These are phyloP conservation scores for Rosellinia necatrix DNA, from an alignment of 2,329 filamentous ascomycete genomes.

Conservation along the genomic window DNA sequence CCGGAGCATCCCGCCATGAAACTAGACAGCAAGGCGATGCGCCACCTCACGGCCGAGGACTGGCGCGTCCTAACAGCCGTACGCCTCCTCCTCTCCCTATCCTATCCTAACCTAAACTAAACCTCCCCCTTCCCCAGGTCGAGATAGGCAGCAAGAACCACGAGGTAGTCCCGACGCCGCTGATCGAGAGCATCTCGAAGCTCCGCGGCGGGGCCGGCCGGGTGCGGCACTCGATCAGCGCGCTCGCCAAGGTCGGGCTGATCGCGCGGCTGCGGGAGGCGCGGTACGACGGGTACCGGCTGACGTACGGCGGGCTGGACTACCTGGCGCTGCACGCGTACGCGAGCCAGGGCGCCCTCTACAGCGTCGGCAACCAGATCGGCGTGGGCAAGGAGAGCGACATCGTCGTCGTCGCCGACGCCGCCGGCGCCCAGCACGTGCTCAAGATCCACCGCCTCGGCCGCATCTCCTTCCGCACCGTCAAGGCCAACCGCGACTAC, in stretches of 20 bases:
- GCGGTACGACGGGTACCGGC: slow-evolving; percentile 94
- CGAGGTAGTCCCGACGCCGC: slow-evolving; percentile 88
- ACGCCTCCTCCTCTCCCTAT: slow-evolving; percentile 46
- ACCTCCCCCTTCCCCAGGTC: slow-evolving; percentile 62
- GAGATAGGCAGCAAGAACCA: slow-evolving; percentile 96
- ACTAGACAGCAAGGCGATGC: slow-evolving; percentile 90
- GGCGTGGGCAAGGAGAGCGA: slow-evolving; percentile 98
- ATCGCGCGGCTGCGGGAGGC: slow-evolving; percentile 94
- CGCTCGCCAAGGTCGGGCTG: slow-evolving; percentile 86
- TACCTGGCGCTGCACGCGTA: slow-evolving; percentile 95
- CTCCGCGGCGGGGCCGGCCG: slow-evolving; percentile 77
- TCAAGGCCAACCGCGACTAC: slow-evolving; percentile 96
- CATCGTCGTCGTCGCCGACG: slow-evolving; percentile 89
- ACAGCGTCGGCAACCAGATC: slow-evolving; percentile 91
- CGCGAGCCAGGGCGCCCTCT: slow-evolving; percentile 77
- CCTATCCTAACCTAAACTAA: slow-evolving; percentile 38
- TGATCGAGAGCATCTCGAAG: slow-evolving; percentile 84
- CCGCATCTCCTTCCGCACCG: slow-evolving; percentile 93
- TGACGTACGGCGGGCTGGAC: slow-evolving; percentile 95
- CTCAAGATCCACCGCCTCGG: slow-evolving; percentile 96
- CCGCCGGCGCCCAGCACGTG: slow-evolving; percentile 76
- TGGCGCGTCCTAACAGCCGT: slow-evolving; percentile 94
- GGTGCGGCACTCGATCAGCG: slow-evolving; percentile 85
- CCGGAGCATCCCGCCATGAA: slow-evolving; percentile 67
- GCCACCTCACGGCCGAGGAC: slow-evolving; percentile 89